Evolutionary conservation across 192 early-diverging fungal species (phyloP).

Genomic region (Coemansia erecta): DNA sequence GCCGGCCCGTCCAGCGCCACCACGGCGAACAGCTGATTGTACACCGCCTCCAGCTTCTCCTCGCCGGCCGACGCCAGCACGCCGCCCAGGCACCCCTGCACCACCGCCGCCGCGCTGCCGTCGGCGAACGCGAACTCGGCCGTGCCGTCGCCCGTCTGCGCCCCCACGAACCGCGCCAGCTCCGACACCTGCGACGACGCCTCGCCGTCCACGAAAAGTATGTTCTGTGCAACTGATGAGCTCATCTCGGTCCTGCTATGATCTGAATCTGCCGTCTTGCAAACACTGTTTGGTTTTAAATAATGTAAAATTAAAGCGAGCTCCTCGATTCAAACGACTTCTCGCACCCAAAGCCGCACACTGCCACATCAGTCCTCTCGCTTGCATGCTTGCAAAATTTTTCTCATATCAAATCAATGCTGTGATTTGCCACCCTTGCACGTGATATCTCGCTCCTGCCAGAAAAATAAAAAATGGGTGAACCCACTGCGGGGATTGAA

Average conservation of each 20-base stretch:
- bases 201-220: constrained; percentile 54
- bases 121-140: constrained; percentile 12
- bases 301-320: too few relatives aligned
- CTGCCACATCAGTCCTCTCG: too few relatives aligned
- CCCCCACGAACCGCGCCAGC: constrained; percentile 64
- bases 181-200: constrained; percentile 59
- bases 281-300: too few relatives aligned
- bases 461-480: constrained; percentile 18
- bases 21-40: constrained; percentile 50
- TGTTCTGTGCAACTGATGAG: constrained; percentile 13
- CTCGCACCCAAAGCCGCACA: too few relatives aligned
- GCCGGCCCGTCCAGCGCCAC: neutral
- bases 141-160: constrained; percentile 8
- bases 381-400: too few relatives aligned
- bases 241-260: constrained; percentile 25
- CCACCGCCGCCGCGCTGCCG: constrained; percentile 34
- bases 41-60: constrained; percentile 34
- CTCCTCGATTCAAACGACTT: too few relatives aligned
- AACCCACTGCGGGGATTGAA: constrained; percentile 9
- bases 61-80: constrained; percentile 33
- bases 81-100: constrained; percentile 53
- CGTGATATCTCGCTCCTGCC: neutral
- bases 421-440: neutral
- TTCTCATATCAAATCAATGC: neutral
- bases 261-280: too few relatives aligned